Base-by-base conservation (phyloP, 352 stramenopile genomes). In the Pythium coloratum region DNA sequence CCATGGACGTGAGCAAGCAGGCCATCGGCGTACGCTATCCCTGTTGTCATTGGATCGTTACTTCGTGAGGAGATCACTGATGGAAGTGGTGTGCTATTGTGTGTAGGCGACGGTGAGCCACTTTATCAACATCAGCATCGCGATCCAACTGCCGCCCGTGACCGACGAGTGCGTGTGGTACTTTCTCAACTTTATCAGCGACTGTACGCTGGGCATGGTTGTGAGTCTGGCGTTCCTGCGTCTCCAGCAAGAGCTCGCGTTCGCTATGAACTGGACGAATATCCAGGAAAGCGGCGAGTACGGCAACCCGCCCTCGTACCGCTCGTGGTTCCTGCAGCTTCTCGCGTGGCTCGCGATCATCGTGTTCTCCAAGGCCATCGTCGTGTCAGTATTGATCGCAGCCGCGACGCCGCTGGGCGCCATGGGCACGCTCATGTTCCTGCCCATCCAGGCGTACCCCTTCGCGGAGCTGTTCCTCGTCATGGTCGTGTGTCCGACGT, bases 131-230 rank as follows among this genome's bases (percentile, higher is more conserved):
- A 71, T 93, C 24, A 67, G 80, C 40, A 84, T 90, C 36, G 76
- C 86, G 12, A 81, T 90, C 44, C 73, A 88, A 62, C 76, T 93
- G 59, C 84, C 84, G n/a, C 76, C 82, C 20, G 82, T 92, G 57
- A 88, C 86, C 18, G 84, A 94, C 69, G 83, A 94, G 64, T 94
- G 86, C 71, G 82, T 89, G 10, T 94, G 86, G 86, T 94, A 94
- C 66, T 94, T 94, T 65, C 72, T 92, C 64, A 94, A 94, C 67
- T 92, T 91, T 34, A 74, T 92, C 57, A 82, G 78, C 55, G 86
- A 94, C 67, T 91, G 81, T 60, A 91, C 84, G 38, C 78, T 94
- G n/a, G 86, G 86, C 33, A 94, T 91, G 82, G 36, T 88, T 56
- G 81, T 94, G 67, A 84, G 81, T 36, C 65, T 94, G 24, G 81